Conservation (phyloP, 2,329 filamentous ascomycete genomes). For the Coniochaeta hoffmannii region DNA sequence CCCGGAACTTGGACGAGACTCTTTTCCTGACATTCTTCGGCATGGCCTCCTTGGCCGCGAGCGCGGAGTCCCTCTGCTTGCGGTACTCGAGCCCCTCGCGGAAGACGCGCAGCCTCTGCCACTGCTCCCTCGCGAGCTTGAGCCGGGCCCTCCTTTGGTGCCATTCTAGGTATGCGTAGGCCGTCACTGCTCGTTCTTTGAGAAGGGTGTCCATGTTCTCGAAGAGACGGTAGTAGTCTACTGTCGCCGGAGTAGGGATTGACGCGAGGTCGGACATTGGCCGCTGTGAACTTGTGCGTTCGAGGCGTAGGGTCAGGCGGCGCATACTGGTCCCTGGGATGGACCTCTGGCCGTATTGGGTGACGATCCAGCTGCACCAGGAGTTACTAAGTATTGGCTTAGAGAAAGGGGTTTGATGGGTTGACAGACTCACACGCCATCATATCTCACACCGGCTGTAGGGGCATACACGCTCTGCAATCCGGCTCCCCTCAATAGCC, state of each 20-base stretch:
- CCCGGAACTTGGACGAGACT: background rate
- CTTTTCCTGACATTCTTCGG: constrained; percentile 4
- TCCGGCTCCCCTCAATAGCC: constrained; percentile 43
- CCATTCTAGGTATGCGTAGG: background rate
- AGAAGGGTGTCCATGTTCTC: constrained; percentile 31
- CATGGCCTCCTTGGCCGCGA: constrained; percentile 6
- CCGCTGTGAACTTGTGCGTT: constrained; percentile 33
- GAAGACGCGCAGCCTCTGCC: constrained; percentile 30
- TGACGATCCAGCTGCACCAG: constrained; percentile 42
- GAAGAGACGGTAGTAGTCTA: constrained; percentile 49
- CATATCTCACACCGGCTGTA: constrained; percentile 45
- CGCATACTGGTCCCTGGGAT: constrained; percentile 34
- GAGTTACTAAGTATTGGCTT: background rate
- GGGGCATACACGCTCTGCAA: constrained; percentile 46
- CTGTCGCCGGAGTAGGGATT: constrained; percentile 45
- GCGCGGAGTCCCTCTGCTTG: background rate
- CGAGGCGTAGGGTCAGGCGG: constrained; percentile 36
- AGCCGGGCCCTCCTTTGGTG: constrained; percentile 25
- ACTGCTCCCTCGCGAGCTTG: constrained; percentile 14
- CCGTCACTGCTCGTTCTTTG: background rate
- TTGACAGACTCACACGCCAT: constrained; percentile 41
- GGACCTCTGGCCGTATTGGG: constrained; percentile 29
- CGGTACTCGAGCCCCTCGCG: constrained; percentile 6
- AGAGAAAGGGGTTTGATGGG: background rate
- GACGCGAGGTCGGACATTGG: constrained; percentile 32